These are phyloP conservation scores for Neospora caninum DNA, from an alignment of 169 alveolate genomes.

Conservation along the genomic window DNA sequence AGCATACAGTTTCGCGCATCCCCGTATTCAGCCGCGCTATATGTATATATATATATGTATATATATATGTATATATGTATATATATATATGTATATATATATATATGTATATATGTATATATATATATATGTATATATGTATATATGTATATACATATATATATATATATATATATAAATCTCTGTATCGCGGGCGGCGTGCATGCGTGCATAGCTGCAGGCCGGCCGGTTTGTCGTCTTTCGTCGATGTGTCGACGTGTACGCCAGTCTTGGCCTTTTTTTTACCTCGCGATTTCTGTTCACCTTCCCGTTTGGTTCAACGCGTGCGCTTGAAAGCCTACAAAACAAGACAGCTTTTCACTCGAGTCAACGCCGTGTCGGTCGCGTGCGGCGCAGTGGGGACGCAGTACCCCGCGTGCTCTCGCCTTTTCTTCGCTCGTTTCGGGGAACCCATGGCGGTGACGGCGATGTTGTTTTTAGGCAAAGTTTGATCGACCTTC, in stretches of 20 bases:
- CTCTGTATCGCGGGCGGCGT: not conserved
- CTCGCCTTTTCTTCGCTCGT: not conserved
- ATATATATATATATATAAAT: not conserved
- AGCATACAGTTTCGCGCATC: no score
- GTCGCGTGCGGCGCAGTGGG: not conserved
- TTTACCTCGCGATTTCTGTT: no score
- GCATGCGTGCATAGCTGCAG: not conserved
- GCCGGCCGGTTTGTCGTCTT: no score
- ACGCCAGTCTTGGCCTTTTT: no score
- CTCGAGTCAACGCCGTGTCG: not conserved
- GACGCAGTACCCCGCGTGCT: not conserved
- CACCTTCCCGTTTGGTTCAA: no score
- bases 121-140: not conserved
- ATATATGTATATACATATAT: not conserved
- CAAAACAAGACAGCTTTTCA: no score
- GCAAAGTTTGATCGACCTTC: slow-evolving; percentile 51
- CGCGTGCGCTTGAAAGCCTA: not conserved
- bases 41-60: not conserved
- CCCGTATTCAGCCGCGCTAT: no score
- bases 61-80: no score
- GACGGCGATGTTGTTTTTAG: slow-evolving; percentile 32
- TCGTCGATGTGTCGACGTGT: no score
- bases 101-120: not conserved
- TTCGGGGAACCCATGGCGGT: no score
- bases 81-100: not conserved